Conservation (phyloP, 2,329 filamentous ascomycete genomes). For the Torrubiellomyces zombiae region DNA sequence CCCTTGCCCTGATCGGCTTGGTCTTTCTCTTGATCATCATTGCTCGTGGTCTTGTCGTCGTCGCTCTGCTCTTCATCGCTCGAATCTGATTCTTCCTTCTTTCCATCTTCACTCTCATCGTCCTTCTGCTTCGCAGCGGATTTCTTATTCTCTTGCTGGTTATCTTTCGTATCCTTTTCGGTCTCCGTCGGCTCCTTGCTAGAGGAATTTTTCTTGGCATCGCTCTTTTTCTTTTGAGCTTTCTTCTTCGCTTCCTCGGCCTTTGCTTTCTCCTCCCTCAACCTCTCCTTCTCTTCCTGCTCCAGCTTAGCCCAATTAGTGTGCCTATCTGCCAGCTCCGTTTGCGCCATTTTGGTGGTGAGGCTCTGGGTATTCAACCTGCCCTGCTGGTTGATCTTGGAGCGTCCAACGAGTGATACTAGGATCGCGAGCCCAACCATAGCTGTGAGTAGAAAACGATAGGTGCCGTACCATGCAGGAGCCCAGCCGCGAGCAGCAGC, state of each 20-base stretch:
- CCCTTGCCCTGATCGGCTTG: slow-evolving; percentile 5
- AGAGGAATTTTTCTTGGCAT: slow-evolving; percentile 9
- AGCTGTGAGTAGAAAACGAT: slow-evolving; percentile 84
- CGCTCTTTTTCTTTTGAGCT: slow-evolving; percentile 15
- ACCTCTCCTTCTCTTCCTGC: slow-evolving; percentile 20
- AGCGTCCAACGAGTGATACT: slow-evolving; percentile 63
- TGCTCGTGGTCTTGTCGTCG: slow-evolving; percentile 3
- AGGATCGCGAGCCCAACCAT: slow-evolving; percentile 74
- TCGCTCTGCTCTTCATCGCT: slow-evolving; percentile 4
- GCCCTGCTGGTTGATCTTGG: slow-evolving; percentile 42
- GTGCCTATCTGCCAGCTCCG: slow-evolving; percentile 17
- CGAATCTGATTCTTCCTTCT: slow-evolving; percentile 5
- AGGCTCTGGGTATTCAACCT: slow-evolving; percentile 17
- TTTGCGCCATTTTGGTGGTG: slow-evolving; percentile 19
- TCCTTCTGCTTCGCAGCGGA: slow-evolving; percentile 7
- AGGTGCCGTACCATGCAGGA: slow-evolving; percentile 71
- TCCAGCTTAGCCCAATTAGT: slow-evolving; percentile 30
- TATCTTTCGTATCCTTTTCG: slow-evolving; percentile 9
- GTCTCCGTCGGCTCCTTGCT: no score
- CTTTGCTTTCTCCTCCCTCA: slow-evolving; percentile 21
- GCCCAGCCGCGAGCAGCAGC: slow-evolving; percentile 62
- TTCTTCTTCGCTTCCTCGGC: slow-evolving; percentile 19
- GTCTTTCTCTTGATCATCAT: slow-evolving; percentile 3
- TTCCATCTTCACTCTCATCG: slow-evolving; percentile 8
- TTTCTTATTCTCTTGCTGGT: slow-evolving; percentile 11